Conservation (phyloP, 208 protist species). For the Leishmania braziliensis region DNA sequence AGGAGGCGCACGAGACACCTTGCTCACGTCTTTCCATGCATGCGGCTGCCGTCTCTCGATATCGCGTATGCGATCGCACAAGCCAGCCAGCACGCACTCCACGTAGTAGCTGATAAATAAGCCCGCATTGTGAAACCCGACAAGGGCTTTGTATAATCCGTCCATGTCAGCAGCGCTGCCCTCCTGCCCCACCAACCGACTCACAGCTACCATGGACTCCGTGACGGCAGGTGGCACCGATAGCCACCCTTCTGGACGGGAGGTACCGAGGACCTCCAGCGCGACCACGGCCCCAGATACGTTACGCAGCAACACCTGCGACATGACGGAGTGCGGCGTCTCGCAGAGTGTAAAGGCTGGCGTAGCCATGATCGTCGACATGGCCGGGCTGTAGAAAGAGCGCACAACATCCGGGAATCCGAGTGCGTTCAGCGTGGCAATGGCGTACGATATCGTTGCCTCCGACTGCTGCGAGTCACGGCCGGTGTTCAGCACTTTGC, state of each 20-base stretch:
- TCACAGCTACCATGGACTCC: constrained; percentile 49
- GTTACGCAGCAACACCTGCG: constrained; percentile 43
- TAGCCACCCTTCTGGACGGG: constrained; percentile 75
- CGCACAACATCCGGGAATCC: constrained; percentile 39
- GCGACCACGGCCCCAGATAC: constrained; percentile 43
- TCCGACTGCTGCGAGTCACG: constrained; percentile 43
- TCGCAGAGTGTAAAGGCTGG: constrained; percentile 49
- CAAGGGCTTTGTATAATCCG: constrained; percentile 63
- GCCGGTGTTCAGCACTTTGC: constrained; percentile 25
- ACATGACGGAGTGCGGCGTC: constrained; percentile 72
- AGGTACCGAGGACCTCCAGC: constrained; percentile 47
- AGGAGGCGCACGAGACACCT: constrained; percentile 28
- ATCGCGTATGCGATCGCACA: constrained; percentile 65
- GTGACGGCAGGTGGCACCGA: constrained; percentile 42
- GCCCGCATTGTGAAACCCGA: constrained; percentile 76
- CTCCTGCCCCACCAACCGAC: constrained; percentile 46
- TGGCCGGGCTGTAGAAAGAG: constrained; percentile 35
- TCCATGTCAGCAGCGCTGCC: constrained; percentile 47
- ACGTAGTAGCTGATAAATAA: constrained; percentile 70
- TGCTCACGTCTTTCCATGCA: background rate
- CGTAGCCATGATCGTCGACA: background rate
- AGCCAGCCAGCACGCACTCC: constrained; percentile 67
- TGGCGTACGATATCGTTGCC: constrained; percentile 67
- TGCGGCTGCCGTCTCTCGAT: background rate
- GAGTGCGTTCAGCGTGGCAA: constrained; percentile 55